Conservation (phyloP, 176 grass and related monocot species). For the Pharus latifolius region DNA sequence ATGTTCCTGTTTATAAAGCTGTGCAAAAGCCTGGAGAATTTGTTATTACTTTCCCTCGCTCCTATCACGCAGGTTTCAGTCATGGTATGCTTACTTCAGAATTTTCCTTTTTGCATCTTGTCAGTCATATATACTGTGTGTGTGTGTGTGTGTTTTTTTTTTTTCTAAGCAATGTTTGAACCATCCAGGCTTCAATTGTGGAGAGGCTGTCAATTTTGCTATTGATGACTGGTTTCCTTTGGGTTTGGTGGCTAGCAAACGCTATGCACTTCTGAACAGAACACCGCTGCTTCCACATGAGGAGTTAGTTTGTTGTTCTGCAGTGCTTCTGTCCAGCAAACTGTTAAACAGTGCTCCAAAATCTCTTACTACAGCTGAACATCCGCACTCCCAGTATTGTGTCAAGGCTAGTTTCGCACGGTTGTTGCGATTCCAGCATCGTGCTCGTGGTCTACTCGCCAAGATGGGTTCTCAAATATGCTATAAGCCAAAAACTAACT, state of each 20-base stretch:
- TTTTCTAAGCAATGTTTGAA: conserved; percentile 18
- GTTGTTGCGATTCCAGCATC: conserved; percentile 62
- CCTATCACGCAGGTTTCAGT: conserved; percentile 93
- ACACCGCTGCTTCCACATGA: conserved; percentile 72
- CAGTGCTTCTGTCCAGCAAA: conserved; percentile 52
- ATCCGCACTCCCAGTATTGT: conserved; percentile 40
- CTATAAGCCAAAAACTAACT: conserved; percentile 28
- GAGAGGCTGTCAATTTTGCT: conserved; percentile 75
- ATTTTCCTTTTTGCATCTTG: neutral
- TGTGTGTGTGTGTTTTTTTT: neutral
- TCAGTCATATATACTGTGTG: neutral
- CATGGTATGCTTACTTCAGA: conserved; percentile 46
- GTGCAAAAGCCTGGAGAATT: conserved; percentile 96
- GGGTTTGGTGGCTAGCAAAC: conserved; percentile 55
- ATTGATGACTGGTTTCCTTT: conserved; percentile 70
- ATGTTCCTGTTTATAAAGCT: conserved; percentile 87
- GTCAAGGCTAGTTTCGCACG: conserved; percentile 66
- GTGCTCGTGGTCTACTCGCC: conserved; percentile 31
- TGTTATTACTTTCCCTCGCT: conserved; percentile 87
- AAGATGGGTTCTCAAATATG: conserved; percentile 55
- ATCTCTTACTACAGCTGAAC: conserved; percentile 24
- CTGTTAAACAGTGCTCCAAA: conserved; percentile 12
- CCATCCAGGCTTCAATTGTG: conserved; percentile 81
- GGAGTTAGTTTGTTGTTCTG: conserved; percentile 76
- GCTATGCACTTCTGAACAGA: conserved; percentile 50